Evolutionary conservation across 2,329 filamentous ascomycete genomes (phyloP), one percentile per base, ranked within the genome.

Genomic region (Exserohilum rostratum): DNA sequence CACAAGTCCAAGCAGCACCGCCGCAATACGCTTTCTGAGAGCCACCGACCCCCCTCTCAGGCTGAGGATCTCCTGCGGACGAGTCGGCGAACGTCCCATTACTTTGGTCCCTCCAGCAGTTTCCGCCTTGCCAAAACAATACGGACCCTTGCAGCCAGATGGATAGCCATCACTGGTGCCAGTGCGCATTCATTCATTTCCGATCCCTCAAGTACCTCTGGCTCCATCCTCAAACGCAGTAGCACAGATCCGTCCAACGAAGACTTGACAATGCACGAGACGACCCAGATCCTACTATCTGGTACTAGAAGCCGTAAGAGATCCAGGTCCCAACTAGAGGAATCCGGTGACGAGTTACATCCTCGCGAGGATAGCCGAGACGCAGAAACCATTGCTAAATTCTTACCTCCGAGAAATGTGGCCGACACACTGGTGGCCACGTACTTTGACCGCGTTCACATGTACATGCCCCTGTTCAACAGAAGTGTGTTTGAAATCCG

Each of bases 401-500:
- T 50, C 62, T 55, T 80, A 12, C 78, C 77, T 1, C 53, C 68
- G 1, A 71, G 65, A 40, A 67, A 73, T 3, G 66, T 74, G 17
- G 71, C 77, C 2, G 76, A 79, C 51, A 63, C 69, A 5, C 74
- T 77, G 6, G 58, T 78, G 1, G 57, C 71, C 1, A 74, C 77
- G 2, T 80, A 74, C 59, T 80, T 80, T 50, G 69, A 75, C 30
- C 55, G 57, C 5, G 69, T 79, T 13, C 76, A 79, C 52, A 73
- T 64, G 18, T 64, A 60, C 30, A 51, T 78, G 50, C 70, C 77
- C 18, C 30, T 79, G 2, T 77, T 79, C 47, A 73, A 78, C 18
- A 70, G 69, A n/a, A 70, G 68, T 12, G 74, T 75, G 15, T 79
- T 79, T 55, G 71, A 78, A 38, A 60, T 61, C 7, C 64, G 71